A percentile compares a stretch with the other conserved stretches of the same genome.
Conservation (phyloP, 2,329 filamentous ascomycete genomes). For the Lasiodiplodia sp. region DNA sequence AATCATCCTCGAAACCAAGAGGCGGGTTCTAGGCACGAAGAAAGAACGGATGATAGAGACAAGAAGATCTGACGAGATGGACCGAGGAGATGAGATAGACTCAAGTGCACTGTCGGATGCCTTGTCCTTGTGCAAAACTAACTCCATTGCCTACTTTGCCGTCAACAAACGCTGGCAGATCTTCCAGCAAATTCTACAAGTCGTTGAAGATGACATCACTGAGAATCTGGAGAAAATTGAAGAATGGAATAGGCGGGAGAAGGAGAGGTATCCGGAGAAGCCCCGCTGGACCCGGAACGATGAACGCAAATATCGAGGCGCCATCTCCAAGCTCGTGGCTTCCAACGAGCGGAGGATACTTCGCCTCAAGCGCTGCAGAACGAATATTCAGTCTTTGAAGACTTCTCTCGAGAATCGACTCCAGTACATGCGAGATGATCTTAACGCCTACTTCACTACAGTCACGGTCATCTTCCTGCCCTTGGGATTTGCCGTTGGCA, state of each 20-base stretch:
- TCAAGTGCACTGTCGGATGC: conserved; percentile 24
- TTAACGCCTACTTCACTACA: conserved; percentile 42
- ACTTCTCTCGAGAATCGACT: conserved; percentile 32
- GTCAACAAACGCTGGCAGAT: conserved; percentile 32
- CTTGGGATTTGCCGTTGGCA: conserved; percentile 40
- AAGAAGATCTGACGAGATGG: no score
- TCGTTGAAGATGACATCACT: conserved; percentile 34
- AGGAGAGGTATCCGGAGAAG: conserved; percentile 36
- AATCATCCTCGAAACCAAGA: background rate
- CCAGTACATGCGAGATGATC: conserved; percentile 33
- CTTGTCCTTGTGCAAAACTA: conserved; percentile 16
- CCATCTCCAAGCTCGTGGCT: conserved; percentile 33
- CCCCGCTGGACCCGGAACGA: conserved; percentile 44
- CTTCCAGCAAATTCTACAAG: conserved; percentile 33
- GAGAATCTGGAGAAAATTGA: conserved; percentile 34
- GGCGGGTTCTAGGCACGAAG: background rate
- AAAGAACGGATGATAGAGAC: no score
- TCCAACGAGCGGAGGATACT: conserved; percentile 5
- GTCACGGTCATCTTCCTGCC: conserved; percentile 47
- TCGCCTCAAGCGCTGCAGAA: background rate
- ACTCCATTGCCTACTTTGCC: conserved; percentile 12
- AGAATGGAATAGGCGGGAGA: conserved; percentile 39
- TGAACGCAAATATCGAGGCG: conserved; percentile 40
- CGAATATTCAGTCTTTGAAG: conserved; percentile 32
- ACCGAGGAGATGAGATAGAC: no score